Evolutionary conservation across 2,329 filamentous ascomycete species (phyloP).

Genomic region (Pochonia chlamydosporia): DNA sequence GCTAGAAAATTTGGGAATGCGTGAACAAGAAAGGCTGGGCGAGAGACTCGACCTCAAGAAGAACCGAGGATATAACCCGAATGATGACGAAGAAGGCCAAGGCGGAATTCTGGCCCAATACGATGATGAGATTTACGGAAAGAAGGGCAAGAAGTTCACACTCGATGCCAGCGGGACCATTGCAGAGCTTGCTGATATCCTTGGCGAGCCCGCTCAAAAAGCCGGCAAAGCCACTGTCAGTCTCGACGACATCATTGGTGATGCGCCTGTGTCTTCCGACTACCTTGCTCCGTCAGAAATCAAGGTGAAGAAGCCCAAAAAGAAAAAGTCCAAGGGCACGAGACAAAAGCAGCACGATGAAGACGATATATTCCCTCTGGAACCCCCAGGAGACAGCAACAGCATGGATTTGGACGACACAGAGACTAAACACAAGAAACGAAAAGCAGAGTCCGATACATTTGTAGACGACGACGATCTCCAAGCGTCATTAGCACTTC

Average conservation of each 20-base stretch:
- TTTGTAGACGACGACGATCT: constrained; percentile 91
- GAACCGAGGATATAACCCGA: constrained; percentile 84
- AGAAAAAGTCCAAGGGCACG: constrained; percentile 78
- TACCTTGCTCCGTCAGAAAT: constrained; percentile 82
- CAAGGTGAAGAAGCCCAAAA: constrained; percentile 93
- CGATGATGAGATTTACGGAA: constrained; percentile 89
- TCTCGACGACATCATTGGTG: constrained; percentile 66
- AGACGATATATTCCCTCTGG: constrained; percentile 50
- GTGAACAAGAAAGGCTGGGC: constrained; percentile 64
- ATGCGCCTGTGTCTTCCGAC: constrained; percentile 56
- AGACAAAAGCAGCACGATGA: constrained; percentile 63
- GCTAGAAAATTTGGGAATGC: constrained; percentile 69
- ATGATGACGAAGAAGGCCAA: constrained; percentile 61
- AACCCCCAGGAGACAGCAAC: constrained; percentile 34
- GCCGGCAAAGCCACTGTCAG: constrained; percentile 65
- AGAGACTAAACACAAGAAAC: constrained; percentile 50
- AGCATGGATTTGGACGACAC: constrained; percentile 72
- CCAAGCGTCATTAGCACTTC: constrained; percentile 77
- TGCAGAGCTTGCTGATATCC: constrained; percentile 54
- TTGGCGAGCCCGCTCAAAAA: constrained; percentile 47
- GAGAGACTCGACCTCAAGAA: constrained; percentile 85
- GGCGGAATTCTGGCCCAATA: constrained; percentile 78
- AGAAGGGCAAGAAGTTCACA: constrained; percentile 83
- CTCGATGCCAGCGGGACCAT: constrained; percentile 71
- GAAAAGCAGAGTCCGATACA: constrained; percentile 57